Conservation (phyloP, 1,139 yeast genomes). For the Pichia sp. region DNA sequence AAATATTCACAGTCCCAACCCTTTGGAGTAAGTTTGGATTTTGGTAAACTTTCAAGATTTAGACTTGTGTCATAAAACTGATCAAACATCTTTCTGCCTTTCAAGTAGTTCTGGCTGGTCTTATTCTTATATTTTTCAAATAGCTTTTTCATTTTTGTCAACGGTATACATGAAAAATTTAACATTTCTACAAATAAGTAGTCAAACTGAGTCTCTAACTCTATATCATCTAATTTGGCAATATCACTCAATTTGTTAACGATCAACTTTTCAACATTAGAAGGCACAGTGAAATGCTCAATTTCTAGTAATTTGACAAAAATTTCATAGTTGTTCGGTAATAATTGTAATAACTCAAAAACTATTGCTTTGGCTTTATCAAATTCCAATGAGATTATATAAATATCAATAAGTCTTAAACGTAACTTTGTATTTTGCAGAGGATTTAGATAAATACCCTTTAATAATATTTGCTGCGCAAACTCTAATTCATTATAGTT, state of each 20-base stretch:
- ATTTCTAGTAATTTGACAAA: constrained; percentile 36
- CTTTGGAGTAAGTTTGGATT: neutral
- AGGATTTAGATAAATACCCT: constrained; percentile 29
- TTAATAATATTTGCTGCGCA: constrained; percentile 35
- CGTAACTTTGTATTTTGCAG: constrained; percentile 29
- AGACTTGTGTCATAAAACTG: constrained; percentile 7
- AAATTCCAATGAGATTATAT: constrained; percentile 32
- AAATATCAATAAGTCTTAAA: constrained; percentile 37
- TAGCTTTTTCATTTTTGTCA: constrained; percentile 9
- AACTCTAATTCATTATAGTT: constrained; percentile 28
- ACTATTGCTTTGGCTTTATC: constrained; percentile 34
- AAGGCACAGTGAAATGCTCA: constrained; percentile 28
- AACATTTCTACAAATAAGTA: constrained; percentile 24
- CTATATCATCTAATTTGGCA: neutral
- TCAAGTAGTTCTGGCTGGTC: constrained; percentile 10
- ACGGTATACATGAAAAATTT: constrained; percentile 9
- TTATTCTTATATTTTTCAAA: constrained; percentile 6
- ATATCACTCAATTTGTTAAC: constrained; percentile 9
- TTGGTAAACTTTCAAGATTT: neutral
- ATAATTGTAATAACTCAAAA: constrained; percentile 28
- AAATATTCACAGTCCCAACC: constrained; percentile 16
- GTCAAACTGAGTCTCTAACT: constrained; percentile 25
- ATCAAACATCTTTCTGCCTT: constrained; percentile 11
- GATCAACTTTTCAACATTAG: constrained; percentile 9
- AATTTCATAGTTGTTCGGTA: constrained; percentile 33